Base-by-base conservation (phyloP, 2,329 filamentous ascomycete species). In the Sporothrix mexicana region DNA sequence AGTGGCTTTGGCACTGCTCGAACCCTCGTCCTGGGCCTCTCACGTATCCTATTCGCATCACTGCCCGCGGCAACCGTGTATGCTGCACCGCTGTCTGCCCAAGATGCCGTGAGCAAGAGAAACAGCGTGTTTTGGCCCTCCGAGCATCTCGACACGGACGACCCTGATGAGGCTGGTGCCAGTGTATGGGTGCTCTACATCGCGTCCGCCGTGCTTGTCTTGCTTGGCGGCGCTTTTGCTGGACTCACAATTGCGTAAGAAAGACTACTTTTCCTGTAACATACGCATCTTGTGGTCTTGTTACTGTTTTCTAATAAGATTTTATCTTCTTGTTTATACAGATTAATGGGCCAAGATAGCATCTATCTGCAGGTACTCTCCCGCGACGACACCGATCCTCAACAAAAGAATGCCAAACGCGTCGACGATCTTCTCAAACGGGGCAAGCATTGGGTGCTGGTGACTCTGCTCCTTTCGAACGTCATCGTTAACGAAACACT, bases 401-500 rank as follows among this genome's bases (percentile, higher is more conserved):
- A 98, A 83, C 91, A 91, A 79, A 93, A 90, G 79, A 94, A 98
- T 79, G 96, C 96, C 0, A 88, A 88, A 72, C 91, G 90, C 76
- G 96, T 99, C 12, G 87, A 96, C 77, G 87, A 90, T 59, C 85
- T 99, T 41, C 84, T 99, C 72, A 90, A 93, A 76, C 92, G 89
- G 78, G 96, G 96, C 78, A 99, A 99, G 81, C 96, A 99, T 82
- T 99, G 96, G 96, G 95, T 99, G 23, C 85, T 99, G 73, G 96
- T 99, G 71, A 98, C 96, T 2, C 84, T 99, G 36, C 88, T 99
- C 8, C 85, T 99, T 72, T 94, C 94, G 81, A 99, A 99, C 81
- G 96, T 99, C 79, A 97, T 99, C 78, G 97, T 97, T 76, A 98
- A 99, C 81, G 96, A 98, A 83, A 97, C 95, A 2, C 86, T 98